Evolutionary conservation across 2,329 filamentous ascomycete species (phyloP), one percentile per base, ranked within the genome.

Genomic region (Aspergillus latus): DNA sequence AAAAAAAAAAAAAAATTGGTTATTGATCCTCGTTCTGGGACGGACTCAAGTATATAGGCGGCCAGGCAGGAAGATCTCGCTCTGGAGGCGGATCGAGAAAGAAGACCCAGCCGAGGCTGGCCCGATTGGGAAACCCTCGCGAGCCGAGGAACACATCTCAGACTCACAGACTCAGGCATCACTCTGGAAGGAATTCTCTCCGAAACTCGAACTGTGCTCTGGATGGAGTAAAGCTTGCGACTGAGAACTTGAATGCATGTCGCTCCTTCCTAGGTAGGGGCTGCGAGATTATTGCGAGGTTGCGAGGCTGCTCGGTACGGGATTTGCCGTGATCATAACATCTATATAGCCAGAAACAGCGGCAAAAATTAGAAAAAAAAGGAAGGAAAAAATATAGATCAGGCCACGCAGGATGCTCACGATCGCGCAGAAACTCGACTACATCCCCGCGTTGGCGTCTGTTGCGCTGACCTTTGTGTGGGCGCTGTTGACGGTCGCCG

Each of bases 391-490:
- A 44, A 7, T 44, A 48, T 28, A 10, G 28, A 37, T 36, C 37
- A 44, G 40, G 15, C 40, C 39, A 52, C 40, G 21, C 43, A 37
- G 49, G 9, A 57, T 61, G 40, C 64, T 73, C 55, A 66, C 70
- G 7, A 46, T 67, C 13, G 30, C 48, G 15, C 66, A 72, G 59
- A 72, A 69, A 54, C 62, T 72, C 37, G 70, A 72, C 56, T 62
- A 72, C 30, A 7, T 56, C 68, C 74, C 61, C 68, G 71, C 71
- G 5, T 52, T 72, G 15, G 57, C 59, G 28, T 67, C 66, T 11
- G 62, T 73, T 32, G 42, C 58, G 4, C 28, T 67, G 36, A 63
- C 68, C 3, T 61, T 62, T 16, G 58, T 68, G 46, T 71, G 66
- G 60, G 66, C 69, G 4, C 51, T 70, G 4, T 39, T 71, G 29